Percentiles rank a stretch among this genome's conserved stretches.
phyloP scores from a whole-genome alignment of 2,329 filamentous ascomycete genomes.

The Fusarium fracticaudum region DNA sequence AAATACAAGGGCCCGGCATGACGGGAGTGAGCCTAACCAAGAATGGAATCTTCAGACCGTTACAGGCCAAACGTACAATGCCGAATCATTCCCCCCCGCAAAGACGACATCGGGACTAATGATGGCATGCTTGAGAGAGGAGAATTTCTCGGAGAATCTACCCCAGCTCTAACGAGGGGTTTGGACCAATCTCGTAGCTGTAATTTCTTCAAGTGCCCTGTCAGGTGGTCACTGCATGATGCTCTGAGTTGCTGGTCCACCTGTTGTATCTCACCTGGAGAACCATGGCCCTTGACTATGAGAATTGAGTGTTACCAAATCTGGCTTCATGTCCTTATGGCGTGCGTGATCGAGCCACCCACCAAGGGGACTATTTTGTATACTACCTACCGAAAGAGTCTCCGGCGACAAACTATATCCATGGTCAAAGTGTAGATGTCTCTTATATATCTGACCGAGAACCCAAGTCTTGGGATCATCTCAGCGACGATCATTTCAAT shows the following conservation, averaged over 20 bases:
- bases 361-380: background rate
- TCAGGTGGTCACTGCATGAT: background rate
- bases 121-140: slow-evolving; percentile 39
- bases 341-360: slow-evolving; percentile 40
- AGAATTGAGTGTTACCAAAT: slow-evolving; percentile 20
- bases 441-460: slow-evolving; percentile 36
- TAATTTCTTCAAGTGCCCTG: background rate
- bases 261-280: background rate
- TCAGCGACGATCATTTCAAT: slow-evolving; percentile 7
- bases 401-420: background rate
- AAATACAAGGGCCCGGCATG: slow-evolving; percentile 8
- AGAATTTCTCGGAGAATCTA: slow-evolving; percentile 47
- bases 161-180: slow-evolving; percentile 16
- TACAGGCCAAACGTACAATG: slow-evolving; percentile 19
- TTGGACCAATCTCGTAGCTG: slow-evolving; percentile 9
- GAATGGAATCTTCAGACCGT: slow-evolving; percentile 25
- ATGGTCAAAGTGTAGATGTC: slow-evolving; percentile 15
- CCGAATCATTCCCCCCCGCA: slow-evolving; percentile 38
- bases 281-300: slow-evolving; percentile 3
- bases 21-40: slow-evolving; percentile 24
- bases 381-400: background rate
- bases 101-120: slow-evolving; percentile 46
- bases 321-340: slow-evolving; percentile 37
- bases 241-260: background rate
- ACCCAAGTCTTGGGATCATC: slow-evolving; percentile 9